phyloP scores from a whole-genome alignment of 352 stramenopile genomes.

The Phytophthora cryptogea region DNA sequence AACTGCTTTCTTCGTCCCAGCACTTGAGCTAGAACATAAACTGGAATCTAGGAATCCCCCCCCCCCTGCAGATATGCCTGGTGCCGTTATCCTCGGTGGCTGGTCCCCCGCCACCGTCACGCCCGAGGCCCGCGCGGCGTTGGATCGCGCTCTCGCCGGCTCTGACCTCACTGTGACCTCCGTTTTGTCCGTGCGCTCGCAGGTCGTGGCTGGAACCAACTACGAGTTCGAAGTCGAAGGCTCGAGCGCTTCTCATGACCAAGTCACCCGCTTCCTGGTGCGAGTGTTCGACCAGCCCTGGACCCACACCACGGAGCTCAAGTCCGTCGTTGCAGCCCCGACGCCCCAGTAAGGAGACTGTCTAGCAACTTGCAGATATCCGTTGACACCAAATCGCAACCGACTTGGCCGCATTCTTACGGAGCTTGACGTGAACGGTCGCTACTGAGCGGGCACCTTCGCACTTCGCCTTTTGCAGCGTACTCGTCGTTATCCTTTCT shows the following conservation, averaged over 20 bases:
- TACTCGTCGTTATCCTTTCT: conserved; percentile 2
- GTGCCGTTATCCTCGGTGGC: conserved; percentile 26
- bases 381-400: conserved; percentile 23
- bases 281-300: conserved; percentile 39
- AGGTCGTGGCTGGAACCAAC: conserved; percentile 47
- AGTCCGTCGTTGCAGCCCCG: conserved; percentile 18
- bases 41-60: conserved; percentile 1
- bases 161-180: conserved; percentile 31
- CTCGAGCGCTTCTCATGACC: conserved; percentile 26
- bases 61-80: conserved; percentile 19
- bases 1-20: conserved; percentile 1
- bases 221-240: conserved; percentile 48
- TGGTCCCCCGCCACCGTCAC: conserved; percentile 27
- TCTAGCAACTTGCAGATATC: conserved; percentile 4
- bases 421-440: conserved; percentile 19
- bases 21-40: conserved; percentile 11
- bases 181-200: conserved; percentile 34
- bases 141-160: conserved; percentile 25
- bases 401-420: conserved; percentile 19
- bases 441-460: conserved; percentile 1
- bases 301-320: conserved; percentile 38
- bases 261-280: conserved; percentile 28
- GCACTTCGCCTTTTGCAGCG: conserved; percentile 9
- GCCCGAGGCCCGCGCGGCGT: conserved; percentile 24
- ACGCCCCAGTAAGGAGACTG: conserved; percentile 10